These are phyloP conservation scores for Cryptosporidium ubiquitum DNA, from an alignment of 169 alveolate species.

Conservation along the genomic window DNA sequence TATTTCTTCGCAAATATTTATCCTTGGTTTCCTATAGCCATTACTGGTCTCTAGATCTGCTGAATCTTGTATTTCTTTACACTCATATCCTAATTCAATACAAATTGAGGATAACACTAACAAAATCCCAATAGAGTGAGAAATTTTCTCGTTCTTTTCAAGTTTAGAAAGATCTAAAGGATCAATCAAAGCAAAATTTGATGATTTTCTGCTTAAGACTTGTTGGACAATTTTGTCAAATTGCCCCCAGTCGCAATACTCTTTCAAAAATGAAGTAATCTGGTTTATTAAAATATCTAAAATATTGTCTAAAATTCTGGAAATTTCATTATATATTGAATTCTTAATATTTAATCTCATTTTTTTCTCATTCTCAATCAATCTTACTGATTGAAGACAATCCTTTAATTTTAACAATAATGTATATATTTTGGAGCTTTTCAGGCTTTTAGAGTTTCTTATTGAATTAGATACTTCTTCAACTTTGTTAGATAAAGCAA, in stretches of 20 bases:
- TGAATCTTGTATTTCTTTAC: background rate
- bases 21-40: background rate
- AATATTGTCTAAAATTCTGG: slow-evolving; percentile 6
- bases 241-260: slow-evolving; percentile 61
- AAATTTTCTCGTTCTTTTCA: slow-evolving; percentile 12
- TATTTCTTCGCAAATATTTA: background rate
- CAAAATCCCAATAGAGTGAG: background rate
- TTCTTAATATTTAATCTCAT: slow-evolving; percentile 5
- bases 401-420: background rate
- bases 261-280: background rate
- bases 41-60: background rate
- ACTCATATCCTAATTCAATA: background rate
- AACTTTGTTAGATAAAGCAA: background rate
- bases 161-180: background rate
- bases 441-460: background rate
- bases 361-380: background rate
- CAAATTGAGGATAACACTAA: slow-evolving; percentile 9
- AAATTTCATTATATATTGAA: background rate
- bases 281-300: slow-evolving; percentile 1
- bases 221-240: slow-evolving; percentile 47
- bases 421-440: slow-evolving; percentile 22
- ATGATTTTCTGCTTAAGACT: background rate
- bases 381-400: background rate
- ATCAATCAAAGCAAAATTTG: background rate
- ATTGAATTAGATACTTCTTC: slow-evolving; percentile 3